Percentiles rank a stretch among this genome's conserved stretches.
Conservation (phyloP, 805 yeast genomes). For the Hanseniaspora taiwanica region DNA sequence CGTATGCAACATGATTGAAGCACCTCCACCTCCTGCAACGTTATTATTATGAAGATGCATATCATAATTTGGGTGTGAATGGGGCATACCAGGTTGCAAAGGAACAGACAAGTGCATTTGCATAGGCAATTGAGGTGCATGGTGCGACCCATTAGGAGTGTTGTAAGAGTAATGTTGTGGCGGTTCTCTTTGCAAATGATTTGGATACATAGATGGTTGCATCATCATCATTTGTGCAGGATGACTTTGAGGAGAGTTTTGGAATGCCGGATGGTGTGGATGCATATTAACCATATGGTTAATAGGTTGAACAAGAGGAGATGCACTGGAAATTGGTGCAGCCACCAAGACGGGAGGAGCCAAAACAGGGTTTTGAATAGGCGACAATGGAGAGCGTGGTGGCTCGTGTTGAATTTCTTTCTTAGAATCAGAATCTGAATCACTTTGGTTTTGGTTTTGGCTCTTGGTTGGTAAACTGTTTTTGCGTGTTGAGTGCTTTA, state of each 20-base stretch:
- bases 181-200: not conserved
- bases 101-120: not conserved
- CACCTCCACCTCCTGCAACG: too few relatives aligned
- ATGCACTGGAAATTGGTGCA: not conserved
- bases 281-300: not conserved
- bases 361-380: not conserved
- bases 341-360: not conserved
- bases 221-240: conserved; percentile 1
- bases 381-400: not conserved
- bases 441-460: too few relatives aligned
- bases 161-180: not conserved
- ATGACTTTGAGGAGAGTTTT: conserved; percentile 1
- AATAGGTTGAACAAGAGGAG: not conserved
- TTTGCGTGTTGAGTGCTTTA: too few relatives aligned
- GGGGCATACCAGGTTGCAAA: not conserved
- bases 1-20: not conserved
- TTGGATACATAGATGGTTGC: not conserved
- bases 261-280: not conserved
- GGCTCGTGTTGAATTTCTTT: too few relatives aligned
- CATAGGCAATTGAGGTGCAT: not conserved
- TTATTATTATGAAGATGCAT: too few relatives aligned
- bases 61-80: not conserved
- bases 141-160: not conserved
- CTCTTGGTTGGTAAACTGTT: conserved; percentile 2
- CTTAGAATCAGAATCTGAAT: too few relatives aligned